Conservation (phyloP, 75 land plant genomes). For the Selaginella moellendorffii region DNA sequence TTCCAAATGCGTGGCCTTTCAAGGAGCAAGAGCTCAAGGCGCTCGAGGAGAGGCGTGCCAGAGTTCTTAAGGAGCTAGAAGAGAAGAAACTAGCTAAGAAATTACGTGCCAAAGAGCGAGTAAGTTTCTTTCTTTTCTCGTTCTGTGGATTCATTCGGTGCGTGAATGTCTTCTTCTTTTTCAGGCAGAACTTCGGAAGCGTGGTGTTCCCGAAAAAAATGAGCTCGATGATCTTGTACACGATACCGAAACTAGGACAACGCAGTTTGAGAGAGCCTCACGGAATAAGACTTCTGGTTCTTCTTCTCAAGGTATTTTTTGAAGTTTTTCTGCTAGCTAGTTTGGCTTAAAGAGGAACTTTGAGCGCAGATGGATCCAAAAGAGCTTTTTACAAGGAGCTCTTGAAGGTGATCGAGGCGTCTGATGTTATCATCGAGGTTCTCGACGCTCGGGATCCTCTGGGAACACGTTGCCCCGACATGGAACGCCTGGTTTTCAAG, state of each 20-base stretch:
- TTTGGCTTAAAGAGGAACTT: not conserved
- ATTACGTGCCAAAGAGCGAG: conserved; percentile 86
- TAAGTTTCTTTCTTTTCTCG: conserved; percentile 11
- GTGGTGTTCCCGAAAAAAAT: conserved; percentile 37
- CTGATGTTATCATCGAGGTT: conserved; percentile 92
- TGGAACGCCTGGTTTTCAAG: conserved; percentile 71
- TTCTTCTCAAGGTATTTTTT: not conserved
- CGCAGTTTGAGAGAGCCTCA: not conserved
- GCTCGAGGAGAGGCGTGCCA: conserved; percentile 62
- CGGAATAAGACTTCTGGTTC: not conserved
- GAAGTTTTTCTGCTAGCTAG: not conserved
- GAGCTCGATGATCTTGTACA: conserved; percentile 3
- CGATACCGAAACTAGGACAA: not conserved
- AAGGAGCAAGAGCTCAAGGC: conserved; percentile 88
- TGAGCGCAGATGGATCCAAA: conserved; percentile 49
- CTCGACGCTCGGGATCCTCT: conserved; percentile 90
- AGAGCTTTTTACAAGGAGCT: conserved; percentile 79
- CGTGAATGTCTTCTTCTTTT: not conserved
- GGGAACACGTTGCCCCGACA: conserved; percentile 76
- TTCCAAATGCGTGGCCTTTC: conserved; percentile 94
- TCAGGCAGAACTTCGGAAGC: conserved; percentile 74
- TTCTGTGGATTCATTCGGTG: no score
- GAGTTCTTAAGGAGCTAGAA: conserved; percentile 55
- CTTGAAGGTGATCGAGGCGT: conserved; percentile 77
- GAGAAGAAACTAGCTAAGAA: conserved; percentile 64